Evolutionary conservation across 1,139 yeast species (phyloP).

Genomic region (Kodamaea anthophila): DNA sequence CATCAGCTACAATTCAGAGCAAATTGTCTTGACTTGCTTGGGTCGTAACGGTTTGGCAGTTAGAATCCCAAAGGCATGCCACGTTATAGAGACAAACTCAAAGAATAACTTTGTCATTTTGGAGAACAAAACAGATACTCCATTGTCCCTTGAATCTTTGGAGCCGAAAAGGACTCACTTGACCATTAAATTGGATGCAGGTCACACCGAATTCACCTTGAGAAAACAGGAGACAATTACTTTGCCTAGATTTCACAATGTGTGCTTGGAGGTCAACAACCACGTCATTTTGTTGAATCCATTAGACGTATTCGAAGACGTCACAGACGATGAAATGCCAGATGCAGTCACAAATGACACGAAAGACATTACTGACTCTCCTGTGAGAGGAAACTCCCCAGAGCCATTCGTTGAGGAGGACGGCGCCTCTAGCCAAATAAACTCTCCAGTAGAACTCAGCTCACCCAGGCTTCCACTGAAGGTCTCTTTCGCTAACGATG

Average conservation of each 20-base stretch:
- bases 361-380: neutral
- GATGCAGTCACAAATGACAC: constrained; percentile 13
- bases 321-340: constrained; percentile 37
- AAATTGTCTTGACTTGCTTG: constrained; percentile 44
- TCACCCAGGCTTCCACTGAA: no score
- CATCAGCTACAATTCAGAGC: constrained; percentile 20
- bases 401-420: neutral
- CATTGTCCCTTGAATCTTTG: constrained; percentile 13
- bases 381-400: no score
- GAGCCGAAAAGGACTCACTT: constrained; percentile 17
- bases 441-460: no score
- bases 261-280: constrained; percentile 57
- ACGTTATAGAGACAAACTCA: constrained; percentile 23
- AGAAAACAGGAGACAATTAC: constrained; percentile 48
- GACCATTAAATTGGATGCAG: constrained; percentile 37
- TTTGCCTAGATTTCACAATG: constrained; percentile 51
- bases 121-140: constrained; percentile 24
- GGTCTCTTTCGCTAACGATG: no score
- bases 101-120: constrained; percentile 26
- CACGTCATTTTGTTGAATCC: constrained; percentile 53
- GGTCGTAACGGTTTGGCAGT: constrained; percentile 70
- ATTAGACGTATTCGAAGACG: constrained; percentile 35
- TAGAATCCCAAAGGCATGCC: constrained; percentile 48
- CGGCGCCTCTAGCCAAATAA: neutral
- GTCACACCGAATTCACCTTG: constrained; percentile 53